A percentile compares a stretch with the other conserved stretches of the same genome.
phyloP scores from a whole-genome alignment of 1,284 basidiomycete genomes.

The Tylopilus sp. region DNA sequence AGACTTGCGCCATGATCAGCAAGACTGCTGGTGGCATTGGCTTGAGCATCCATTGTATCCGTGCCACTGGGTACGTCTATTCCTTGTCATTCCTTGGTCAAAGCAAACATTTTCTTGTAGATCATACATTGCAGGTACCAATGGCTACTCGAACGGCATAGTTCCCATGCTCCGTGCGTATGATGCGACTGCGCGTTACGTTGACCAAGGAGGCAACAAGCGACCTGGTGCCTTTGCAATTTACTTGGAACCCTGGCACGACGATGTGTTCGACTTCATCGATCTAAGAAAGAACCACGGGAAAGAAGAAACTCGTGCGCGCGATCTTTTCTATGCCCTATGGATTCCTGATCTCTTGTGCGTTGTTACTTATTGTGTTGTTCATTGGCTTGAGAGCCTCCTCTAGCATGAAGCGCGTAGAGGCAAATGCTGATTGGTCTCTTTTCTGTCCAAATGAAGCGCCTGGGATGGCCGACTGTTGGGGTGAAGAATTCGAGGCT shows the following conservation, averaged over 20 bases:
- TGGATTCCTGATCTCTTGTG: slow-evolving; percentile 98
- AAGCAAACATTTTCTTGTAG: slow-evolving; percentile 46
- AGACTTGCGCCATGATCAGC: slow-evolving; percentile 98
- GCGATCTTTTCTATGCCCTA: slow-evolving; percentile 97
- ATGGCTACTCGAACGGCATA: slow-evolving; percentile 98
- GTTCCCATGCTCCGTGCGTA: slow-evolving; percentile 99
- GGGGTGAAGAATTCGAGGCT: slow-evolving; percentile 90
- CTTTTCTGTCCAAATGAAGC: slow-evolving; percentile 99
- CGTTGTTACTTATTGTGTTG: slow-evolving; percentile 41
- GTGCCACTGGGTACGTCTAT: slow-evolving; percentile 82
- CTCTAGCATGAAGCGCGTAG: slow-evolving; percentile 89
- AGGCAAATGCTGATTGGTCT: slow-evolving; percentile 89
- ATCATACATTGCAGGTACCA: slow-evolving; percentile 92
- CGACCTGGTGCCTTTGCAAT: slow-evolving; percentile 98
- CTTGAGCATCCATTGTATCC: slow-evolving; percentile 94
- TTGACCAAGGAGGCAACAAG: slow-evolving; percentile 99
- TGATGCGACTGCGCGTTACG: slow-evolving; percentile 98
- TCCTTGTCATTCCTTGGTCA: slow-evolving; percentile 25
- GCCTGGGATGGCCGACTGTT: slow-evolving; percentile 88
- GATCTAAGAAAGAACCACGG: slow-evolving; percentile 99
- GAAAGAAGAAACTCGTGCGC: slow-evolving; percentile 96
- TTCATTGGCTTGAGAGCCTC: slow-evolving; percentile 7
- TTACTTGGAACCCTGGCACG: slow-evolving; percentile 97
- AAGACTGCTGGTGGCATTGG: slow-evolving; percentile 99
- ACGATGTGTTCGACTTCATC: slow-evolving; percentile 97